A percentile compares a stretch with the other conserved stretches of the same genome.
phyloP scores from a whole-genome alignment of 1,139 yeast species.

The Sugiyamaella neomexicana region DNA sequence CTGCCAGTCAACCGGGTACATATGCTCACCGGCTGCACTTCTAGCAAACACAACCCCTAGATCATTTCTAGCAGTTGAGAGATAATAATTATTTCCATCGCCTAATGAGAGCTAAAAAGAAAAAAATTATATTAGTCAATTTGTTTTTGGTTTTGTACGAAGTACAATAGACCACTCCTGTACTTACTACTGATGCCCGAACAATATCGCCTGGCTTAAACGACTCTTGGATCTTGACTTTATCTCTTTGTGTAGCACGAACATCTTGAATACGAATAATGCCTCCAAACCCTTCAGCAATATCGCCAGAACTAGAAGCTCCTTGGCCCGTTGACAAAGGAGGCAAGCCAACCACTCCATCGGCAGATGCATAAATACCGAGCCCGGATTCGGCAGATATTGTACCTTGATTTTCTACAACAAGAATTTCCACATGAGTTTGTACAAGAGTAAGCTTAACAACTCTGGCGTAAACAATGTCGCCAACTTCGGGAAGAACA shows the following conservation, averaged over 20 bases:
- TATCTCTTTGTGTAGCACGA: conserved; percentile 87
- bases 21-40: conserved; percentile 60
- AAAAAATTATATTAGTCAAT: conserved; percentile 3
- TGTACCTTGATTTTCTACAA: conserved; percentile 68
- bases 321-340: conserved; percentile 45
- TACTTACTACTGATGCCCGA: conserved; percentile 53
- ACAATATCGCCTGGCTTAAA: conserved; percentile 93
- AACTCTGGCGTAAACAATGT: conserved; percentile 75
- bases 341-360: conserved; percentile 34
- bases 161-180: not conserved
- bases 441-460: conserved; percentile 66
- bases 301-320: conserved; percentile 53
- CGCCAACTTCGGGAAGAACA: conserved; percentile 78
- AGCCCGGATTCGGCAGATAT: conserved; percentile 63
- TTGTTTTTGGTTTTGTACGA: too few relatives aligned
- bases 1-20: conserved; percentile 96
- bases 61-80: conserved; percentile 87
- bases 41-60: conserved; percentile 93
- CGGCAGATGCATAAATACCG: conserved; percentile 58
- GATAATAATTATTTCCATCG: conserved; percentile 87
- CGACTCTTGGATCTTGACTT: conserved; percentile 72
- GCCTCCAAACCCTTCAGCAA: conserved; percentile 92
- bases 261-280: conserved; percentile 85
- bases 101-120: conserved; percentile 66
- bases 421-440: conserved; percentile 79